Base-by-base conservation (phyloP, 129 eudicot species). In the Arctium minus region DNA sequence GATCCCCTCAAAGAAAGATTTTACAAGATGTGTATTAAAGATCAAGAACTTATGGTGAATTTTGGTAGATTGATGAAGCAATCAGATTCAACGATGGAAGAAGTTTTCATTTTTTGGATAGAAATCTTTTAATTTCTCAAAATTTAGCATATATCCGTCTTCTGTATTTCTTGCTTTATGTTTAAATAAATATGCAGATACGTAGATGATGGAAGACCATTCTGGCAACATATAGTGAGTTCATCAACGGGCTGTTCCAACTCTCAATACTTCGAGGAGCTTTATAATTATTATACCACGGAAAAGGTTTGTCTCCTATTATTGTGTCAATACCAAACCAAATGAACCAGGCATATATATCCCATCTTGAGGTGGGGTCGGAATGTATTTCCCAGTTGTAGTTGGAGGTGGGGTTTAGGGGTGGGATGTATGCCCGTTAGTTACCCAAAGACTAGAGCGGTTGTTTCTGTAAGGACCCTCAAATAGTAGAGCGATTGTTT, bases 171-270 rank as follows among this genome's bases (percentile, higher is more conserved):
- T 73, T 82, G 39, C 42, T 74, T 74, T 33, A 46, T 81, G 78
- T 56, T 5, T 17, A 60, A 60, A 15, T 8, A 40, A 62, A 79
- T 13, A 73, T 81, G 84, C 94, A 96, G 98, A 87, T 96, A 93
- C 74, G 99, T 96, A 70, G 82, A 93, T 68, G 99, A 96, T 42
- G 97, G 98, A 81, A 92, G 97, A 83, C 99, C 99, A 46, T 96
- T 96, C 76, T 96, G 99, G 99, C 98, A 96, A 88, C 86, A 90
- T 82, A 96, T 96, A 72, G 99, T 96, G 70, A 92, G 98, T 83
- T 96, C 97, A 36, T 96, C 98, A 35, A 96, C 99, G 1, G 99
- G 99, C 70, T 93, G 99, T 86, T 93, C 98, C 1, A 94, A 96
- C 79, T 78, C 97, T 79, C 98, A 90, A 85, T 96, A 96, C 83